Evolutionary conservation across 257 asterid species (phyloP).

Genomic region (Striga asiatica): DNA sequence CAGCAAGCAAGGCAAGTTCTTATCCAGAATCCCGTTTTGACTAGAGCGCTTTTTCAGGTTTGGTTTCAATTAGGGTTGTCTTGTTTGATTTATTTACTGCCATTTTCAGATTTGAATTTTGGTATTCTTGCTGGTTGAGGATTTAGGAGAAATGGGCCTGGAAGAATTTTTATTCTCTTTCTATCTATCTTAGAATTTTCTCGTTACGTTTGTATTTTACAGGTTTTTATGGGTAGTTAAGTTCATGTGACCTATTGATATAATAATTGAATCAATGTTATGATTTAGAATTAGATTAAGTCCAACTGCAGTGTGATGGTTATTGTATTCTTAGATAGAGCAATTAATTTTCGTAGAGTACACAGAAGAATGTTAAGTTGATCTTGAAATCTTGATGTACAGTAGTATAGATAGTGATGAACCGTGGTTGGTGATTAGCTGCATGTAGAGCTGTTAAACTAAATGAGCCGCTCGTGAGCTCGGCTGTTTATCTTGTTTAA

Average conservation of each 20-base stretch:
- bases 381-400: background rate
- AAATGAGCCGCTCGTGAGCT: too few species aligned
- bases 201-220: too few species aligned
- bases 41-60: slow-evolving; percentile 95
- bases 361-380: background rate
- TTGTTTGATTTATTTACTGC: background rate
- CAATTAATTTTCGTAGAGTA: background rate
- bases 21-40: slow-evolving; percentile 75
- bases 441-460: too few species aligned
- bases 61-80: slow-evolving; percentile 13
- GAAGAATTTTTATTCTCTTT: background rate
- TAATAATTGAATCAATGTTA: too few species aligned
- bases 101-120: background rate
- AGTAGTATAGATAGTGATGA: background rate
- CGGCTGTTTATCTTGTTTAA: too few species aligned
- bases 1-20: slow-evolving; percentile 92
- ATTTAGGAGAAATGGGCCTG: too few species aligned
- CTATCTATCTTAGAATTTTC: too few species aligned
- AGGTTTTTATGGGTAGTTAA: background rate
- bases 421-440: background rate
- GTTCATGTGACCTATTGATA: too few species aligned
- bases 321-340: background rate
- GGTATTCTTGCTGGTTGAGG: background rate
- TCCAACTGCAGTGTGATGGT: too few species aligned
- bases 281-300: too few species aligned